phyloP scores from a whole-genome alignment of 345 rosid species.

The Lagerstroemia speciosa region DNA sequence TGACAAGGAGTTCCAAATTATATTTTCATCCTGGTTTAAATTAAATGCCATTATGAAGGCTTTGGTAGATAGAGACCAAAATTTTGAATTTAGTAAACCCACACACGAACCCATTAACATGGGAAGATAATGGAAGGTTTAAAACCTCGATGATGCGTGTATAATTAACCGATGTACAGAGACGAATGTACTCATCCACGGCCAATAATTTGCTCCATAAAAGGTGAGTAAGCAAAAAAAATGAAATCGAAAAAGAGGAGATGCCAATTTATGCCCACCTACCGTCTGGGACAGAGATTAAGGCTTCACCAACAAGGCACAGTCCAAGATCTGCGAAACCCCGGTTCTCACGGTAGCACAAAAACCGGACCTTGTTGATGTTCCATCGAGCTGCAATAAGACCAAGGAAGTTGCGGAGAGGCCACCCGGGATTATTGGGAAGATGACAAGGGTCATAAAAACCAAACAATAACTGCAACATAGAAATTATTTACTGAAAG shows the following conservation, averaged over 20 bases:
- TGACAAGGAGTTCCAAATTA: background rate
- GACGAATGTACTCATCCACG: background rate
- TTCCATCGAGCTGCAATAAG: slow-evolving; percentile 73
- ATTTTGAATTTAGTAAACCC: background rate
- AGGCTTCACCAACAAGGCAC: slow-evolving; percentile 82
- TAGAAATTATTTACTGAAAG: slow-evolving; percentile 3
- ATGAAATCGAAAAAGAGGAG: slow-evolving; percentile 15
- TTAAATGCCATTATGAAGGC: background rate
- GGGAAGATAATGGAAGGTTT: background rate
- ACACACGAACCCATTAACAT: background rate
- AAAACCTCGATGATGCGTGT: background rate
- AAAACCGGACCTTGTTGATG: slow-evolving; percentile 48
- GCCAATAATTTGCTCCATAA: background rate
- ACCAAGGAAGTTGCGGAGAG: slow-evolving; percentile 80
- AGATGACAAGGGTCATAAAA: slow-evolving; percentile 94
- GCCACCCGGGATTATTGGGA: slow-evolving; percentile 92
- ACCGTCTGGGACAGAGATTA: slow-evolving; percentile 53
- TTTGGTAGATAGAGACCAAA: background rate
- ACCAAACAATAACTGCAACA: slow-evolving; percentile 62
- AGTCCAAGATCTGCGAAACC: slow-evolving; percentile 76
- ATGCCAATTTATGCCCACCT: slow-evolving; percentile 33
- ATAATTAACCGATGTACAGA: background rate
- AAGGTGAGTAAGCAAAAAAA: slow-evolving; percentile 2
- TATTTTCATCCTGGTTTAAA: background rate
- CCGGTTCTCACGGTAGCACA: slow-evolving; percentile 84